Percentiles rank a stretch among this genome's conserved stretches.
Evolutionary conservation across 257 asterid genomes (phyloP).

Genomic region (Solanum paucissectum): DNA sequence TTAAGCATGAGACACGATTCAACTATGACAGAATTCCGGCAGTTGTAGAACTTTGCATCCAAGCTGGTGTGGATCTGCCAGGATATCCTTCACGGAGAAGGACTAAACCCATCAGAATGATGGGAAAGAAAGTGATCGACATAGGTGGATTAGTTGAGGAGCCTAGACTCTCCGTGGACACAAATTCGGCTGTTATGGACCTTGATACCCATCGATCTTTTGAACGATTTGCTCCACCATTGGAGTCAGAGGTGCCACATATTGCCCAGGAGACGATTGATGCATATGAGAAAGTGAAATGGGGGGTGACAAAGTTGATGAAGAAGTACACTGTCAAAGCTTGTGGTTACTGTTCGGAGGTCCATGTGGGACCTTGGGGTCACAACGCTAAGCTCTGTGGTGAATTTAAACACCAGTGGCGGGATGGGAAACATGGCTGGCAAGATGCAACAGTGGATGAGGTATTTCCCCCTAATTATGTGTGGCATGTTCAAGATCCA

Average conservation of each 20-base stretch:
- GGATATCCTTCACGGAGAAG: conserved; percentile 85
- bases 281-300: conserved; percentile 55
- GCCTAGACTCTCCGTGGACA: conserved; percentile 21
- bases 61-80: conserved; percentile 83
- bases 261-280: conserved; percentile 61
- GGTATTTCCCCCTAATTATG: conserved; percentile 74
- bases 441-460: conserved; percentile 92
- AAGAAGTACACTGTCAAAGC: conserved; percentile 79
- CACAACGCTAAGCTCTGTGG: conserved; percentile 93
- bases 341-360: conserved; percentile 93
- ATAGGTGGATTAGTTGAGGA: conserved; percentile 62
- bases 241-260: conserved; percentile 22
- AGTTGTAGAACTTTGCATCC: conserved; percentile 89
- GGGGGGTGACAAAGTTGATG: conserved; percentile 75
- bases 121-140: conserved; percentile 69
- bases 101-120: conserved; percentile 67
- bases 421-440: conserved; percentile 98
- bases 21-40: conserved; percentile 77
- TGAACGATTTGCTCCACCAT: conserved; percentile 55
- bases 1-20: conserved; percentile 81
- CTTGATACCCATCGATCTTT: conserved; percentile 62
- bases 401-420: conserved; percentile 92
- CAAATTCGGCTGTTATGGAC: conserved; percentile 26
- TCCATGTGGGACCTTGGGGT: conserved; percentile 96
- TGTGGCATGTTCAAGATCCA: conserved; percentile 71